Conservation (phyloP, 2,329 filamentous ascomycete genomes). For the Onygenales sp. region DNA sequence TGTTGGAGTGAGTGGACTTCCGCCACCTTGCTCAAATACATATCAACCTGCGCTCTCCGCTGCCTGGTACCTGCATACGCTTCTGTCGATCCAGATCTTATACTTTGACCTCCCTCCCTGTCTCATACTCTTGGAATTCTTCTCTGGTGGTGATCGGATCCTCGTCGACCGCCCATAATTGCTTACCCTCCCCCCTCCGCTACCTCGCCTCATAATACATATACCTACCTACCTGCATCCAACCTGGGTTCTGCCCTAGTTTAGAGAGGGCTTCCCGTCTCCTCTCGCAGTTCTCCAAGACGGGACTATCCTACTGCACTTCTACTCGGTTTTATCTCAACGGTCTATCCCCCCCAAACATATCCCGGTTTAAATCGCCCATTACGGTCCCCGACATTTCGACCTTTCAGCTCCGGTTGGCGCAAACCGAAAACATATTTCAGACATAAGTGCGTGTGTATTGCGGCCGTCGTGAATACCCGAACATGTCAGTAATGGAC, state of each 20-base stretch:
- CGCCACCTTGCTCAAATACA: constrained; percentile 6
- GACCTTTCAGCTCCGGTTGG: background rate
- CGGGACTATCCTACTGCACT: constrained; percentile 8
- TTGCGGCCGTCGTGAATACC: constrained; percentile 4
- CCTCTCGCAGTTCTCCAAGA: constrained; percentile 10
- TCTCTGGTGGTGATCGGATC: constrained; percentile 3
- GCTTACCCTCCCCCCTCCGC: background rate
- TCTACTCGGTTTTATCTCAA: constrained; percentile 9
- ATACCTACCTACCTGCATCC: constrained; percentile 1
- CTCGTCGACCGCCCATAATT: background rate
- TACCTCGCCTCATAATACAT: background rate
- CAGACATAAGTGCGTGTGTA: background rate
- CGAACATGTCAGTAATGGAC: constrained; percentile 37
- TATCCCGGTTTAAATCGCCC: constrained; percentile 3
- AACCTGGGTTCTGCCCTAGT: constrained; percentile 7
- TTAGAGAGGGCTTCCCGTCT: constrained; percentile 12
- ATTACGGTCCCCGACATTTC: constrained; percentile 1
- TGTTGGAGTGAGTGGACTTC: constrained; percentile 4
- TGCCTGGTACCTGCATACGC: constrained; percentile 10
- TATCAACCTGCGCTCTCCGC: constrained; percentile 5
- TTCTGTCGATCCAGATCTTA: background rate
- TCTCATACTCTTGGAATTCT: background rate
- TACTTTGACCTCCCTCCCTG: background rate
- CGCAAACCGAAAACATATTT: background rate
- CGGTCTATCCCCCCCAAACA: constrained; percentile 9